Conservation (phyloP, 768 basidiomycete species). For the Russula emetica region DNA sequence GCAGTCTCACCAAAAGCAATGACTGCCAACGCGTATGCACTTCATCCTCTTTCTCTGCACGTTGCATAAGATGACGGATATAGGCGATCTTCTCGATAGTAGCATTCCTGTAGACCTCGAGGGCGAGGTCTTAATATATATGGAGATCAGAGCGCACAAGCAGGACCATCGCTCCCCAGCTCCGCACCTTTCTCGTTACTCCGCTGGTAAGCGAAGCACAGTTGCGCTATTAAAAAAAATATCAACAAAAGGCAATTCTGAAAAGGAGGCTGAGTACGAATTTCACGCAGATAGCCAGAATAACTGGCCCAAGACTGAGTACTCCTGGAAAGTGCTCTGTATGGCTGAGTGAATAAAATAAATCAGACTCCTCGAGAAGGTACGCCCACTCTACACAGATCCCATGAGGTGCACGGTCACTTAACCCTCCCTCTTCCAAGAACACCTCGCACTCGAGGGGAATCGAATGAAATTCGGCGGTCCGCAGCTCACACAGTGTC, state of each 20-base stretch:
- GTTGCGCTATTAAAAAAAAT: slow-evolving; percentile 17
- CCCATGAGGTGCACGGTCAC: slow-evolving; percentile 8
- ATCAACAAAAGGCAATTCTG: background rate
- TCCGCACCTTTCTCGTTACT: slow-evolving; percentile 23
- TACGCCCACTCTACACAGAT: slow-evolving; percentile 25
- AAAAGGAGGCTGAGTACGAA: slow-evolving; percentile 13
- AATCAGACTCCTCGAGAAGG: background rate
- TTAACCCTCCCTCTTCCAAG: background rate
- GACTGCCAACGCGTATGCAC: slow-evolving; percentile 12
- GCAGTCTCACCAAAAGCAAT: slow-evolving; percentile 15
- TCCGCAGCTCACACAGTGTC: slow-evolving; percentile 28
- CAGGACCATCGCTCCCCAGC: background rate
- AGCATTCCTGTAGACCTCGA: slow-evolving; percentile 28
- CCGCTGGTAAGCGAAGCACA: slow-evolving; percentile 26
- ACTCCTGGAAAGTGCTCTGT: slow-evolving; percentile 27
- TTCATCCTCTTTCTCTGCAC: slow-evolving; percentile 15
- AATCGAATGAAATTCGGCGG: slow-evolving; percentile 23
- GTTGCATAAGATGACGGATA: slow-evolving; percentile 21
- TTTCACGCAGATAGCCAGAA: slow-evolving; percentile 28
- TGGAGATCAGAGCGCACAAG: background rate
- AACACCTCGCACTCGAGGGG: slow-evolving; percentile 28
- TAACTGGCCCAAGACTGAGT: slow-evolving; percentile 30
- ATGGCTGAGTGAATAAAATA: background rate
- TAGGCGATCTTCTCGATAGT: slow-evolving; percentile 26
- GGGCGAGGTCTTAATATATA: slow-evolving; percentile 14